Percentiles rank a stretch among this genome's conserved stretches.
Conservation (phyloP, 2,329 filamentous ascomycete genomes). For the Diaporthe australafricana region DNA sequence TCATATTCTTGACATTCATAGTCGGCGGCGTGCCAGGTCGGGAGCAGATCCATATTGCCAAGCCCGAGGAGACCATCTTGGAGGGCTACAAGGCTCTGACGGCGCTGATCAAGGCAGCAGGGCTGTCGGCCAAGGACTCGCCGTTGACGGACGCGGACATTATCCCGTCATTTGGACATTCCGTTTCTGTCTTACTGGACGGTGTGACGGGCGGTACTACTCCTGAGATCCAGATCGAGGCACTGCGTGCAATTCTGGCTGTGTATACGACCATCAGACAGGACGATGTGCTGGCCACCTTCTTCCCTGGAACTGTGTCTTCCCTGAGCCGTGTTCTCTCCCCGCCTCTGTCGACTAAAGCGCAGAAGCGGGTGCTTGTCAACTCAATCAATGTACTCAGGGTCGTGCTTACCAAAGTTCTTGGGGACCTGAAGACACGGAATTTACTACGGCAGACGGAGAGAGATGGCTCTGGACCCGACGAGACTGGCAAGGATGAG, state of each 20-base stretch:
- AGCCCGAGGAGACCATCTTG: slow-evolving; percentile 79
- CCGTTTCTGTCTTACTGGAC: slow-evolving; percentile 83
- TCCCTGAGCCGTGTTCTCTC: slow-evolving; percentile 81
- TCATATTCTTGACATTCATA: slow-evolving; percentile 86
- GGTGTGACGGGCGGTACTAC: slow-evolving; percentile 74
- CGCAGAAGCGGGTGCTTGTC: slow-evolving; percentile 71
- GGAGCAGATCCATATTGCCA: slow-evolving; percentile 53
- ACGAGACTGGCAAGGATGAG: slow-evolving; percentile 45
- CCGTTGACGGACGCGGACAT: slow-evolving; percentile 67
- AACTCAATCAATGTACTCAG: slow-evolving; percentile 70
- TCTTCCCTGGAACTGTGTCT: slow-evolving; percentile 90
- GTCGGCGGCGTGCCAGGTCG: slow-evolving; percentile 78
- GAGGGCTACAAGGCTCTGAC: slow-evolving; percentile 78
- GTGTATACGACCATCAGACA: slow-evolving; percentile 76
- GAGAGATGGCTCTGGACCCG: slow-evolving; percentile 26
- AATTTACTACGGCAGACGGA: slow-evolving; percentile 54
- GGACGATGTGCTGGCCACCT: slow-evolving; percentile 80
- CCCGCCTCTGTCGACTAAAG: slow-evolving; percentile 69
- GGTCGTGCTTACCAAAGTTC: slow-evolving; percentile 63
- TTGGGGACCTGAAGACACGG: slow-evolving; percentile 68
- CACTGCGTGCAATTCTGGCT: slow-evolving; percentile 72
- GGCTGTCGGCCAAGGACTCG: slow-evolving; percentile 58
- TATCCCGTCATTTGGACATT: slow-evolving; percentile 84
- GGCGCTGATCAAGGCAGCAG: slow-evolving; percentile 72
- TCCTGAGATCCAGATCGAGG: slow-evolving; percentile 76